Percentiles rank a stretch among this genome's conserved stretches.
These are phyloP conservation scores for Aspergillus homomorphus DNA, from an alignment of 495 filamentous ascomycete species.

Conservation along the genomic window DNA sequence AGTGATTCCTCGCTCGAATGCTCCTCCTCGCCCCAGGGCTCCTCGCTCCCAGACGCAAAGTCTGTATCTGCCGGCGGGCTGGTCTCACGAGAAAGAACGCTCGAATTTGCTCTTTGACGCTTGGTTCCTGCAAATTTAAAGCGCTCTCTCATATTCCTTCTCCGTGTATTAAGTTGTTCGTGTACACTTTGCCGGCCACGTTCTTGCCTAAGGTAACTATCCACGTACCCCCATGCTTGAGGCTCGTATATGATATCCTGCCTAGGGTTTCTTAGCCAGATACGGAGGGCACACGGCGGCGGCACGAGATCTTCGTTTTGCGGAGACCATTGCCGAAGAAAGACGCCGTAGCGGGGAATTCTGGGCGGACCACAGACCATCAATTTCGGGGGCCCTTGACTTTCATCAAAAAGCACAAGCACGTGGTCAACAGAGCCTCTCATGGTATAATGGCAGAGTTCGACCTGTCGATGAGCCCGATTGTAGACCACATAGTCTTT, in stretches of 20 bases:
- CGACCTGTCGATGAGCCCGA: neutral
- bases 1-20: neutral
- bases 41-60: no score
- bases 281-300: neutral
- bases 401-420: neutral
- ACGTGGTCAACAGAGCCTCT: neutral
- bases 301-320: neutral
- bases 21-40: no score
- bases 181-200: no score
- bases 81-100: no score
- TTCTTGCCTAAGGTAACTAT: no score
- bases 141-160: neutral
- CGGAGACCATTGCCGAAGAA: neutral
- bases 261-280: neutral
- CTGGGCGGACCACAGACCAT: no score
- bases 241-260: neutral
- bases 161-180: neutral
- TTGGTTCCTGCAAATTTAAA: no score
- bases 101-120: no score
- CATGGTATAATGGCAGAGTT: neutral
- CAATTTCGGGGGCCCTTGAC: no score
- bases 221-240: neutral
- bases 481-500: neutral
- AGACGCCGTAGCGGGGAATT: neutral
- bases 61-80: no score